Conservation (phyloP, 352 stramenopile genomes). For the Pythium myriotylum region DNA sequence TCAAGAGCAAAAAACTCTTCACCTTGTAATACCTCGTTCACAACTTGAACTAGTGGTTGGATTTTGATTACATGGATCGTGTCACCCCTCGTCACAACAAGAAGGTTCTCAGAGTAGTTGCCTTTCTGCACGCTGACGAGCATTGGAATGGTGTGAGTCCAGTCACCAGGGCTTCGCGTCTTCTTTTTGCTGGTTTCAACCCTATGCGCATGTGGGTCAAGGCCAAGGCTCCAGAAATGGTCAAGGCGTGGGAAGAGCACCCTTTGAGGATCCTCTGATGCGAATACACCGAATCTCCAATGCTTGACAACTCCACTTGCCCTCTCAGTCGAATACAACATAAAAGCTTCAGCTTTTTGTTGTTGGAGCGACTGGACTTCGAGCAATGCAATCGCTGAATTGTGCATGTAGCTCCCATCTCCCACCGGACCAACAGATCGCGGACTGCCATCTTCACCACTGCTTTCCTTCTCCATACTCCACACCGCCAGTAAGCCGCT, state of each 20-base stretch:
- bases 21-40: conserved; percentile 20
- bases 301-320: conserved; percentile 10
- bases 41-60: conserved; percentile 42
- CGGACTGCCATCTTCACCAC: conserved; percentile 4
- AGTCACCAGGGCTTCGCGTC: conserved; percentile 20
- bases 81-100: conserved; percentile 53
- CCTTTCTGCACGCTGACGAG: conserved; percentile 60
- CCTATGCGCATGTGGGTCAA: background rate
- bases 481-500: conserved; percentile 57
- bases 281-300: conserved; percentile 20
- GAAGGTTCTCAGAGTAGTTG: conserved; percentile 46
- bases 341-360: background rate
- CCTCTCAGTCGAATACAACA: conserved; percentile 29
- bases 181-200: conserved; percentile 10
- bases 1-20: conserved; percentile 31
- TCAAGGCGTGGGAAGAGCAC: conserved; percentile 10
- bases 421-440: conserved; percentile 1
- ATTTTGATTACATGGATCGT: conserved; percentile 75
- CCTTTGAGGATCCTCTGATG: background rate
- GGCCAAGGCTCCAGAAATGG: conserved; percentile 16
- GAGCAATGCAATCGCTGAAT: conserved; percentile 18
- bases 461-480: conserved; percentile 25
- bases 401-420: background rate
- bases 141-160: conserved; percentile 28
- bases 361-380: conserved; percentile 11